Percentiles rank a stretch among this genome's conserved stretches.
These are phyloP conservation scores for Martiniozyma asiatica DNA, from an alignment of 1,139 yeast genomes.

Conservation along the genomic window DNA sequence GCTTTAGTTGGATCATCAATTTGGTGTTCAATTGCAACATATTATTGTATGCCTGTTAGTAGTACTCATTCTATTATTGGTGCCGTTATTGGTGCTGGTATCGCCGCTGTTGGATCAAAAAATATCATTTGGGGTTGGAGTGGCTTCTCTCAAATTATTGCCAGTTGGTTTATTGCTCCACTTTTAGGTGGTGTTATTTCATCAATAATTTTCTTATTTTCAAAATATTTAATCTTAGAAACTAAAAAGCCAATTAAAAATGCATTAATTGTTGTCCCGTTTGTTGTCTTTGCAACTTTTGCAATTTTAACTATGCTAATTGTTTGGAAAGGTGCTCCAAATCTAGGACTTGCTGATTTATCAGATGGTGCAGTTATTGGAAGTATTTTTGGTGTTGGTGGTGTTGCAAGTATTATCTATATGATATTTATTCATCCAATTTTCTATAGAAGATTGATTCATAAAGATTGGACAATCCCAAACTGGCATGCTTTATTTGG, in stretches of 20 bases:
- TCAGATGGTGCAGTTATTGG: constrained; percentile 40
- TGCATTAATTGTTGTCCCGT: constrained; percentile 49
- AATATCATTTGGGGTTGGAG: constrained; percentile 65
- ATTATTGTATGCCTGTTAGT: constrained; percentile 63
- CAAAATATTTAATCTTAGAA: constrained; percentile 53
- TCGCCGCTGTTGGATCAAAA: constrained; percentile 48
- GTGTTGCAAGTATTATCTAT: constrained; percentile 40
- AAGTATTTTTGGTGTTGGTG: constrained; percentile 33
- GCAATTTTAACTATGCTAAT: constrained; percentile 49
- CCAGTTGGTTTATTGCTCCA: constrained; percentile 82
- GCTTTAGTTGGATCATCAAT: constrained; percentile 66
- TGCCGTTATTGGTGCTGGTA: constrained; percentile 63
- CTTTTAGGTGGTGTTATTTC: constrained; percentile 55
- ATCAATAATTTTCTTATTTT: constrained; percentile 41
- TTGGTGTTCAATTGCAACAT: constrained; percentile 62
- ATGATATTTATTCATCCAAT: constrained; percentile 49
- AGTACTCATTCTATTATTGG: constrained; percentile 76
- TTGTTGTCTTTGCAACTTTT: constrained; percentile 49
- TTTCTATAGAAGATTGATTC: constrained; percentile 46
- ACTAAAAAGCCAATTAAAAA: constrained; percentile 37
- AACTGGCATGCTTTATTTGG: constrained; percentile 49
- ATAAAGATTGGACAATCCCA: constrained; percentile 57
- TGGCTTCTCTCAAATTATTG: constrained; percentile 62
- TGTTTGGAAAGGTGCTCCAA: constrained; percentile 69
- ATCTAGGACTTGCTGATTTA: constrained; percentile 40